A percentile compares a stretch with the other conserved stretches of the same genome.
These are phyloP conservation scores for Aspergillus nomiae DNA, from an alignment of 2,329 filamentous ascomycete genomes.

Conservation along the genomic window DNA sequence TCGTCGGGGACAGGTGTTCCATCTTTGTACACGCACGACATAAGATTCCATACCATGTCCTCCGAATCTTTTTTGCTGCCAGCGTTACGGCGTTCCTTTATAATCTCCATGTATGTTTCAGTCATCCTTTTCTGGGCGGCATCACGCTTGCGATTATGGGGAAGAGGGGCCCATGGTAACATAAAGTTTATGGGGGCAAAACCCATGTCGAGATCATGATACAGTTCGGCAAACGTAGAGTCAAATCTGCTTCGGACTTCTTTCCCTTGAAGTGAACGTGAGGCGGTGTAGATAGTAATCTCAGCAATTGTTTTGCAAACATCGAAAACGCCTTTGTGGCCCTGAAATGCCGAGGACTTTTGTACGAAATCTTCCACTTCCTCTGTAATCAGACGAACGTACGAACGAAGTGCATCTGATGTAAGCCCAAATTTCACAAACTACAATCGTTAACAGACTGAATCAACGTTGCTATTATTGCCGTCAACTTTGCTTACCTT, in stretches of 20 bases:
- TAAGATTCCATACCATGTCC: conserved; percentile 90
- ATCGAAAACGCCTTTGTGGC: conserved; percentile 67
- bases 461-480: neutral
- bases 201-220: conserved; percentile 87
- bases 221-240: conserved; percentile 75
- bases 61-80: conserved; percentile 55
- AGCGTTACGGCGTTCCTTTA: conserved; percentile 67
- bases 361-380: conserved; percentile 76
- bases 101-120: conserved; percentile 79
- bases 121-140: conserved; percentile 78
- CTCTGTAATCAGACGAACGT: conserved; percentile 75
- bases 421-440: conserved; percentile 68
- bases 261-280: conserved; percentile 79
- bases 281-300: conserved; percentile 87
- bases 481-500: conserved; percentile 60
- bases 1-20: conserved; percentile 76
- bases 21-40: conserved; percentile 83
- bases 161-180: conserved; percentile 83
- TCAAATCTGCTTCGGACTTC: conserved; percentile 81
- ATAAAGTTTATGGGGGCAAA: conserved; percentile 90
- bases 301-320: conserved; percentile 77
- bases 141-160: conserved; percentile 83
- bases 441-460: conserved; percentile 34
- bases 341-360: conserved; percentile 66
- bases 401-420: conserved; percentile 64